Conservation (phyloP, 2,329 filamentous ascomycete species). For the Onygenales sp. region DNA sequence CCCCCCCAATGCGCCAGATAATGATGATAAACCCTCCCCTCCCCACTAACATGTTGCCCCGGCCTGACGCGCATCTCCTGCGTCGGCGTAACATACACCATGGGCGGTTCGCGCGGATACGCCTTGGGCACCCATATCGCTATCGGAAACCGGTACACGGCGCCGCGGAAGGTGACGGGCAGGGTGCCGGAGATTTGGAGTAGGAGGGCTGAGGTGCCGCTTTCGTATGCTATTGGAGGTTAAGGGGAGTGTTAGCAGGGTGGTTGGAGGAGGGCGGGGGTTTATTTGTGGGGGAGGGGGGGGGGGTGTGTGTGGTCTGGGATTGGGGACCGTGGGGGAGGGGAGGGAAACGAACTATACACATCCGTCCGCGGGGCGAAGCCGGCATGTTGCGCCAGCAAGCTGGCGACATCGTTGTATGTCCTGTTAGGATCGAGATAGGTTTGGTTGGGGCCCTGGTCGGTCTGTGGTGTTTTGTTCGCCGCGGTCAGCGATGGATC, state of each 20-base stretch:
- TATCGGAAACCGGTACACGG: constrained; percentile 81
- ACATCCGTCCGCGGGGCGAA: constrained; percentile 84
- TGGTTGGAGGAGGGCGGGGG: not conserved
- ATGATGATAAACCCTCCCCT: constrained; percentile 90
- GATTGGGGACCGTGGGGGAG: not conserved
- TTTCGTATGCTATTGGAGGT: constrained; percentile 62
- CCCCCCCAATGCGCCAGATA: constrained; percentile 84
- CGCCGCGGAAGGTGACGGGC: constrained; percentile 83
- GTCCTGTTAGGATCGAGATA: constrained; percentile 88
- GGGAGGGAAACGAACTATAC: constrained; percentile 59
- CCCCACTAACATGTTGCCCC: constrained; percentile 88
- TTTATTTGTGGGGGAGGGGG: too few relatives aligned
- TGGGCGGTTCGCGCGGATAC: constrained; percentile 76
- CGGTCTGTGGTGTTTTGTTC: constrained; percentile 4
- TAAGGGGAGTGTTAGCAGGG: not conserved
- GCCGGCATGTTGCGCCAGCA: constrained; percentile 68
- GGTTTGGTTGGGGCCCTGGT: constrained; percentile 52
- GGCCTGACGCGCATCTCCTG: constrained; percentile 82
- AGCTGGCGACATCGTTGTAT: constrained; percentile 82
- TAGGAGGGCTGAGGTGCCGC: constrained; percentile 76
- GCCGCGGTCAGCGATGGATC: constrained; percentile 4
- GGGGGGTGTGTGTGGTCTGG: not conserved
- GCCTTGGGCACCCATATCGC: constrained; percentile 87
- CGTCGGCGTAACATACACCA: constrained; percentile 81
- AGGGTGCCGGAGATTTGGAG: constrained; percentile 79